Base-by-base conservation (phyloP, 2,329 filamentous ascomycete species). In the Fusarium oligoseptatum region DNA sequence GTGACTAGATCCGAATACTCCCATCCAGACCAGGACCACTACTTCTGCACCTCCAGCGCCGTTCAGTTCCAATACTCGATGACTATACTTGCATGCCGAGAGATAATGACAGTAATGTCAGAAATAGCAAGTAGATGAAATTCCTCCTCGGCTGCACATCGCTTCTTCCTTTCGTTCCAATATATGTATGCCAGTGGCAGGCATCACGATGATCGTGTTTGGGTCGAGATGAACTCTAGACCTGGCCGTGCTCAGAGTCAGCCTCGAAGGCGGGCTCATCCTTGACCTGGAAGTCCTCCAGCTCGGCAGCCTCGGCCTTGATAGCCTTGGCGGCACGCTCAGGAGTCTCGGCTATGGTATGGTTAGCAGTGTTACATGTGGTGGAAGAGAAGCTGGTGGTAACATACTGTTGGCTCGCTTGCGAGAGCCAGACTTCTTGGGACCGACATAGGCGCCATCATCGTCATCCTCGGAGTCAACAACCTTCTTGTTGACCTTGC, bases 391-490 rank as follows among this genome's bases (percentile, higher is more conserved):
- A 0, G 27, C 43, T 17, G 32, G 73, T 66, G 36, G 73, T 66
- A 71, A 68, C 78, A 71, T 61, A 7, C 64, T 48, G 14, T 41
- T 57, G n/a, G 60, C 58, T 12, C 77, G 76, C 70, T 79, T 79
- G 12, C 73, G 71, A 5, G 73, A 64, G 0, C 66, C 69, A 2
- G 65, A 29, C 45, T 75, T 76, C 61, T 75, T 77, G 36, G 55
- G 12, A 5, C 22, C 66, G 6, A 37, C 58, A 10, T 27, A 39
- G 3, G 24, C 36, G 48, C 22, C 64, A 4, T 74, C 71, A 1
- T 70, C 70, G 2, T 67, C 72, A 3, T 67, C 66, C 0, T 68
- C 70, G 0, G 52, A 52, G 0, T 37, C 64, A 3, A 24, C 32
- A 3, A 24, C 32, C 34, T 70, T 73, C 65, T 78, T 79, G 11